These are phyloP conservation scores for Boletus barrowsii DNA, from an alignment of 768 basidiomycete genomes.

Conservation along the genomic window DNA sequence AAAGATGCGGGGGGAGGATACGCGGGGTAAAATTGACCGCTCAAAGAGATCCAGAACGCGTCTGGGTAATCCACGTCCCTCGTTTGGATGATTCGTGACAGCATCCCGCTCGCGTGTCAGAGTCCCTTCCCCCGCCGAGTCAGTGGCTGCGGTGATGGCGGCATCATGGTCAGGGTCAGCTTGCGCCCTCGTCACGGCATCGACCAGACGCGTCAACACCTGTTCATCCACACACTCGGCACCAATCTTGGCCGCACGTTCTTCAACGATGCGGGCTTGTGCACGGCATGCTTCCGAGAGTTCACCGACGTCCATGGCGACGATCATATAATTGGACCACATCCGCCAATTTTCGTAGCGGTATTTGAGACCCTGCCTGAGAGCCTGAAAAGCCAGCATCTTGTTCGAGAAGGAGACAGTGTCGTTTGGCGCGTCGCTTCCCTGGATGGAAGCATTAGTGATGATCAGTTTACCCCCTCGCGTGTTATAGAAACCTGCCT, in stretches of 20 bases:
- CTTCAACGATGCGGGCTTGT: constrained; percentile 74
- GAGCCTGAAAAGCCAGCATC: constrained; percentile 85
- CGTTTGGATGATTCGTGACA: constrained; percentile 46
- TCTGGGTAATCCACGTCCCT: constrained; percentile 62
- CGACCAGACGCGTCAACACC: constrained; percentile 85
- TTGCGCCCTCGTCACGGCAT: constrained; percentile 69
- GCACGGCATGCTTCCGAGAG: constrained; percentile 85
- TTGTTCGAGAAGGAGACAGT: constrained; percentile 69
- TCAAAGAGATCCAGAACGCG: constrained; percentile 75
- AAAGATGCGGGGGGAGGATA: constrained; percentile 78
- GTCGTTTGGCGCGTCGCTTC: constrained; percentile 17
- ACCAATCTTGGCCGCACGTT: constrained; percentile 38
- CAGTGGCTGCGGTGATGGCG: neutral
- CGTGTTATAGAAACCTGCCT: constrained; percentile 13
- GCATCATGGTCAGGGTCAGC: constrained; percentile 30
- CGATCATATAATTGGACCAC: constrained; percentile 98
- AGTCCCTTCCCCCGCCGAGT: constrained; percentile 13
- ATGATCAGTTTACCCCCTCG: constrained; percentile 5
- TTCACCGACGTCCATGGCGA: constrained; percentile 91
- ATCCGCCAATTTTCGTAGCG: constrained; percentile 94
- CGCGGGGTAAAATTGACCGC: constrained; percentile 72
- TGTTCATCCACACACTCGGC: constrained; percentile 75
- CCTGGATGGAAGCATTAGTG: constrained; percentile 22
- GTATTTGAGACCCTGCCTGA: constrained; percentile 83
- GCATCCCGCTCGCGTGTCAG: constrained; percentile 8